Evolutionary conservation across 73 alveolate genomes (phyloP).

Genomic region (Paramecium caudatum): DNA sequence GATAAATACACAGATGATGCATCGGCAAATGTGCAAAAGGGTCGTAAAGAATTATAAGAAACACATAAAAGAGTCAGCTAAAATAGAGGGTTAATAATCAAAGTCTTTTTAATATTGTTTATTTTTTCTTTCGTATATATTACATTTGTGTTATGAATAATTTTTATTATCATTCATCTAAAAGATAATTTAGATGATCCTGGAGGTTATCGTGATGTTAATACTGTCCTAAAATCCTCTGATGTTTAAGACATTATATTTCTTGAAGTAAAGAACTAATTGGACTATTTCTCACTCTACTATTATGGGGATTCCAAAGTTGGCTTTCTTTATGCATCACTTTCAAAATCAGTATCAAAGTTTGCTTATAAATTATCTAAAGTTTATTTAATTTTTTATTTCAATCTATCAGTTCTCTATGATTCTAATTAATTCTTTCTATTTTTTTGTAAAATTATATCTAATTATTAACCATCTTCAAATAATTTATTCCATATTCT

Average conservation of each 20-base stretch:
- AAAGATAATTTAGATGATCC: slow-evolving; percentile 38
- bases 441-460: background rate
- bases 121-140: slow-evolving; percentile 43
- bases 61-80: slow-evolving; percentile 41
- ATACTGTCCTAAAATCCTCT: slow-evolving; percentile 26
- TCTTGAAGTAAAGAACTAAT: slow-evolving; percentile 49
- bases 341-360: slow-evolving; percentile 33
- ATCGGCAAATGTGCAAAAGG: slow-evolving; percentile 27
- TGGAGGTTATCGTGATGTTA: slow-evolving; percentile 19
- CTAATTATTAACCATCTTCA: background rate
- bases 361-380: slow-evolving; percentile 21
- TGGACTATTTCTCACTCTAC: slow-evolving; percentile 21
- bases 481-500: slow-evolving; percentile 40
- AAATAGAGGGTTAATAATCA: slow-evolving; percentile 55
- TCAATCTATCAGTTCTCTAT: slow-evolving; percentile 50
- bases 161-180: no score
- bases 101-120: slow-evolving; percentile 38
- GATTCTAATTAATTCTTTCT: slow-evolving; percentile 25
- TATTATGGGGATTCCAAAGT: slow-evolving; percentile 30
- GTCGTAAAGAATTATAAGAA: slow-evolving; percentile 66
- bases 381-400: slow-evolving; percentile 4
- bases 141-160: slow-evolving; percentile 47
- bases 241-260: slow-evolving; percentile 34
- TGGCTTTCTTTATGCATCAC: background rate
- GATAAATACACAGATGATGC: slow-evolving; percentile 66